Evolutionary conservation across 352 stramenopile genomes (phyloP), one percentile per base, ranked within the genome.

Genomic region (Aphanomyces euteiches): DNA sequence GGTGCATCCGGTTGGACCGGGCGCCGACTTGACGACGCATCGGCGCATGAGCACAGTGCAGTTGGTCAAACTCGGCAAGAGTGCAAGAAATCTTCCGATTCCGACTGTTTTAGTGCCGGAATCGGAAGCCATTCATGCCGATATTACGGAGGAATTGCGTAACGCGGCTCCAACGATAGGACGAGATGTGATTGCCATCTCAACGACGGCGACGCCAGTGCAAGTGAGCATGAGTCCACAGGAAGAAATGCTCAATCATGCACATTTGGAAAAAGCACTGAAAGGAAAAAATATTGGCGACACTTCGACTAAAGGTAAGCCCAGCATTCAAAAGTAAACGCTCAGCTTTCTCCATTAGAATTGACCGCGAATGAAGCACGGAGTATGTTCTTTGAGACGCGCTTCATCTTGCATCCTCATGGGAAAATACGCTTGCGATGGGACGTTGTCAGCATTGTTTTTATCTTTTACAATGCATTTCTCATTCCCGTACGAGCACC

Each of bases 391-490:
- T 10, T 6, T 10, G 54, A 61, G 54, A 61, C 59, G 8, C 64
- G 47, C 37, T 70, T 75, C 39, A 88, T 91, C 78, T 78, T 90
- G 54, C 77, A 88, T 34, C 84, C 84, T 4, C 82, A 88, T 56
- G 77, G 82, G 1, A 74, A 74, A 54, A 78, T 89, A 63, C 82
- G 84, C 6, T 73, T 91, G 7, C 73, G 67, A 37, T 91, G 84
- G 83, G 84, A 91, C 70, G 65, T 90, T 28, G 72, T 80, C 28
- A 89, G 84, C 64, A 90, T 91, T 43, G 66, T 19, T 12, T 89
- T 91, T 69, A 91, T 90, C 66, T 85, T 90, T 38, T 89, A 88
- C 75, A 91, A 90, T 54, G 84, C 84, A 3, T 77, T 91, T 45
- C 74, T 80, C 17, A 72, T 90, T 45, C 83, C 81, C 64, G 81